Evolutionary conservation across 1,284 basidiomycete species (phyloP).

Genomic region (Moniliella sp.): DNA sequence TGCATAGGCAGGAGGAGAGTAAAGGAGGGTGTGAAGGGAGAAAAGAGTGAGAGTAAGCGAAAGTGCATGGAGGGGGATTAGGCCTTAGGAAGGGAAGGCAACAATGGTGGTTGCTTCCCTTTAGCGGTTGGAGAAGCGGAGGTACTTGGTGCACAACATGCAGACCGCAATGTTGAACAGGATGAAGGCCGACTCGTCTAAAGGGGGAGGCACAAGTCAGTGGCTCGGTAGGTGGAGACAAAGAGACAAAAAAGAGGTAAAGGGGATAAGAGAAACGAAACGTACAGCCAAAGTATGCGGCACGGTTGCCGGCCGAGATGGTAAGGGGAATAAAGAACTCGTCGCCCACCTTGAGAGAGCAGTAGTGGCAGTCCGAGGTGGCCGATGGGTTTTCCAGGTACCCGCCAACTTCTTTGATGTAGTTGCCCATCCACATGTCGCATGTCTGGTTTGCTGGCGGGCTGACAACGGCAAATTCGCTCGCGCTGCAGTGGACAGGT

Average conservation of each 20-base stretch:
- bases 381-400: constrained; percentile 64
- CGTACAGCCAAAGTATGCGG: constrained; percentile 15
- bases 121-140: no score
- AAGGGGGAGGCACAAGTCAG: no score
- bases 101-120: no score
- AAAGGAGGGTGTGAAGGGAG: no score
- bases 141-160: constrained; percentile 10
- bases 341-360: constrained; percentile 48
- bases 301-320: no score
- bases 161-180: constrained; percentile 12
- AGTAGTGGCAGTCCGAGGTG: constrained; percentile 53
- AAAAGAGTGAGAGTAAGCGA: no score
- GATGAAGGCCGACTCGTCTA: constrained; percentile 13
- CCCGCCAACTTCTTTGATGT: constrained; percentile 44
- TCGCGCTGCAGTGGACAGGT: constrained; percentile 44
- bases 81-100: no score
- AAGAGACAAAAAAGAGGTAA: no score
- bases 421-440: constrained; percentile 35
- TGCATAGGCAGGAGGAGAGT: no score
- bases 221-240: no score
- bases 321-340: constrained; percentile 51
- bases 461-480: constrained; percentile 41
- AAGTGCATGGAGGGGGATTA: no score
- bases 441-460: constrained; percentile 60
- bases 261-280: no score